These are phyloP conservation scores for Sugiyamaella boreocaroliniensis DNA, from an alignment of 805 yeast genomes.

Conservation along the genomic window DNA sequence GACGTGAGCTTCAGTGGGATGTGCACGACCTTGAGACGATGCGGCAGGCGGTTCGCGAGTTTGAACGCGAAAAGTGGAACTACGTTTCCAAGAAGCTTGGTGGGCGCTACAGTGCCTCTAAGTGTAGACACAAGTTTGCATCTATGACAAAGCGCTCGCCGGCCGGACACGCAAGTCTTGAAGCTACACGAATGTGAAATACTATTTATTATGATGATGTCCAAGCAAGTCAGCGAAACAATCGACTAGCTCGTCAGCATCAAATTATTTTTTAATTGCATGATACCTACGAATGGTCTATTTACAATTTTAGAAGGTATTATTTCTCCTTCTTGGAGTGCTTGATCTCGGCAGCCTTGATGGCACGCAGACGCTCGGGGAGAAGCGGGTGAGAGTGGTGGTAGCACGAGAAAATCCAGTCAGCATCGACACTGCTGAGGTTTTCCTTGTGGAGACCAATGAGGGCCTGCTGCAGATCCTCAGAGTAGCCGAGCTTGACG, in stretches of 20 bases:
- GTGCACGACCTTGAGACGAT: slow-evolving; percentile 16
- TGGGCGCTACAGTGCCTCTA: not conserved
- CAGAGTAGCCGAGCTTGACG: slow-evolving; percentile 60
- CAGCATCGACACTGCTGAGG: slow-evolving; percentile 80
- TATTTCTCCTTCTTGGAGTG: slow-evolving; percentile 11
- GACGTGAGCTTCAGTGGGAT: slow-evolving; percentile 16
- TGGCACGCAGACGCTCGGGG: slow-evolving; percentile 78
- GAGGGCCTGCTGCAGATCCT: slow-evolving; percentile 62
- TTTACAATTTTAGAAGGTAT: not conserved
- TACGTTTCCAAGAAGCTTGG: slow-evolving; percentile 19
- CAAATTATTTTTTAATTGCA: no score
- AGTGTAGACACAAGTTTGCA: not conserved
- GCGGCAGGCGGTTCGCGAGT: slow-evolving; percentile 16
- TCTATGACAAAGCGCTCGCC: not conserved
- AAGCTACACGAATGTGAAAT: not conserved
- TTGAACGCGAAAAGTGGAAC: slow-evolving; percentile 23
- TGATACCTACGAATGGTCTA: no score
- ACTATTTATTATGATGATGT: no score
- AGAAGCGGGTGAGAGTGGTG: slow-evolving; percentile 88
- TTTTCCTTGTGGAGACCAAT: slow-evolving; percentile 74
- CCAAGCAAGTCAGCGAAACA: no score
- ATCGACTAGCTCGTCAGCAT: not conserved
- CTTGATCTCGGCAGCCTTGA: slow-evolving; percentile 31
- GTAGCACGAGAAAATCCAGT: slow-evolving; percentile 81
- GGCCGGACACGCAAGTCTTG: not conserved